Conservation (phyloP, 371 early-diverging fungal genomes). For the Rhizopus sp. region DNA sequence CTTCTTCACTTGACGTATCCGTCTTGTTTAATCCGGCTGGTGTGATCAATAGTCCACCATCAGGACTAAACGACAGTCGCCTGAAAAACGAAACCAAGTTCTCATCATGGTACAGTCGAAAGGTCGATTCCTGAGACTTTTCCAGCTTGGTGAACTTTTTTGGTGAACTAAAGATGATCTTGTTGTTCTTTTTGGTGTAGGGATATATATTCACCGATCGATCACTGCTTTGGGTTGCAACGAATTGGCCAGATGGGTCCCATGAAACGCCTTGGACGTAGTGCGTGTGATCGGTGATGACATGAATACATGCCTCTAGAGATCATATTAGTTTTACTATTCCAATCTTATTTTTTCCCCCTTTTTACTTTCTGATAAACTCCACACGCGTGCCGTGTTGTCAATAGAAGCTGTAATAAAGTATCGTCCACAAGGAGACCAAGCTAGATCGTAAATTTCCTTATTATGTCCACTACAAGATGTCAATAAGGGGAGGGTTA, state of each 20-base stretch:
- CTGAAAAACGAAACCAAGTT: conserved; percentile 91
- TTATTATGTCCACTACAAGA: conserved; percentile 50
- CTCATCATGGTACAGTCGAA: conserved; percentile 84
- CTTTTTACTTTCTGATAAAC: conserved; percentile 67
- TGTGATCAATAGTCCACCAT: conserved; percentile 81
- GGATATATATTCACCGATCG: conserved; percentile 64
- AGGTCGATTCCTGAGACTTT: conserved; percentile 18
- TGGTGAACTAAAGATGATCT: conserved; percentile 28
- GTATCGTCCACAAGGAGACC: conserved; percentile 90
- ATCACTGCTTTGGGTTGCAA: conserved; percentile 94
- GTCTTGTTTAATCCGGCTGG: conserved; percentile 77
- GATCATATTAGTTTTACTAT: neutral
- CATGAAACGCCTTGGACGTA: conserved; percentile 96
- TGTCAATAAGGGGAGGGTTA: neutral
- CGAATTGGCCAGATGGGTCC: conserved; percentile 89
- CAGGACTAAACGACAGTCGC: conserved; percentile 86
- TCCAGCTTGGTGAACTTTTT: conserved; percentile 22
- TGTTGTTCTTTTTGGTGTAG: conserved; percentile 21
- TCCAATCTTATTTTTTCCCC: neutral
- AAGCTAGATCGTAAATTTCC: conserved; percentile 93
- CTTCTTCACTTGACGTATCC: conserved; percentile 11
- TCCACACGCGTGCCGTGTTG: conserved; percentile 91
- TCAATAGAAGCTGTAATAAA: conserved; percentile 93
- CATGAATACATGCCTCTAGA: conserved; percentile 75
- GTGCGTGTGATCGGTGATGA: conserved; percentile 85